Base-by-base conservation (phyloP, 805 yeast genomes). In the Tetrapisispora fleetii region DNA sequence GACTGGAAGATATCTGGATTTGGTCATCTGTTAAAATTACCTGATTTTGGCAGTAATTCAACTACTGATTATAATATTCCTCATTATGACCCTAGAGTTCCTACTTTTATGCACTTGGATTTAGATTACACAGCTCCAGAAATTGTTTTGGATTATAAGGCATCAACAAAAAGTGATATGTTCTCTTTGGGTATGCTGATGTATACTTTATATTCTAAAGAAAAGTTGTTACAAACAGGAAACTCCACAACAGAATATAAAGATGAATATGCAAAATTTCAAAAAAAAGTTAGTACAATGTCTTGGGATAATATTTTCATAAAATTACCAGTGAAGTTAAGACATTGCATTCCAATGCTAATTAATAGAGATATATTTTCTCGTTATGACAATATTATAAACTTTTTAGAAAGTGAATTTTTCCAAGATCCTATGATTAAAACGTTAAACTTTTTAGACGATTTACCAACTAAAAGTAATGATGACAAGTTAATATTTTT, bases 1-100 rank as follows among this genome's bases (percentile, higher is more conserved):
- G 98, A 93, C 67, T 93, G 99, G 98, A 93, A 91, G 63, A 63
- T 93, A 2, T 76, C 85, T 7, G 97, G 97, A 0, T 74, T 93
- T 50, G 81, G 72, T 0, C 71, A 77, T 46, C 67, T 77, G 45
- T 52, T 63, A 4, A 69, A 68, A 45, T 53, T 77, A 68, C 58
- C 76, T 68, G 63, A 77, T 71, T 59, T 85, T 70, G 55, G 64
- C 40, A 77, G 75, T 16, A 41, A 41, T 19, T 18, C 37, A 13
- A 58, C 78, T 13, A 74, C 73, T 4, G 87, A 81, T 48, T 85
- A 73, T 60, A 80, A 74, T 54, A 69, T 86, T 41, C 85, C 86
- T 58, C 84, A 83, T 44, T 75, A 78, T 52, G 89, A 88, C 54
- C 81, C 89, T 6, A 69, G 93, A 44, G 74, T 87, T 46, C 96